Conservation (phyloP, 2,329 filamentous ascomycete species). For the Aureobasidium leucospermi region DNA sequence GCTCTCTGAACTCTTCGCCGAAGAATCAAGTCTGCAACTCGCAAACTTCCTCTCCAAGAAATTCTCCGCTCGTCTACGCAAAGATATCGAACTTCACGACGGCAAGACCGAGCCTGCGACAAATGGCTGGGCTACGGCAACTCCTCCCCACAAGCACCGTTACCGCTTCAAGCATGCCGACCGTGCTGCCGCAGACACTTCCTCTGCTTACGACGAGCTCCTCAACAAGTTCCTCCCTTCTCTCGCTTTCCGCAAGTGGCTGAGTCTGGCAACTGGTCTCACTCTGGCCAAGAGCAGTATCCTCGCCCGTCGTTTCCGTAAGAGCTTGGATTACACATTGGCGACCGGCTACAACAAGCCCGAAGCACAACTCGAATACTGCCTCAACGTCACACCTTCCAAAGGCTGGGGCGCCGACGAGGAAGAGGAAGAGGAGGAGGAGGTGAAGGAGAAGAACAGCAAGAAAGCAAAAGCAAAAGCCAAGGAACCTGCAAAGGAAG, state of each 20-base stretch:
- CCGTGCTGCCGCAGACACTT: conserved; percentile 1
- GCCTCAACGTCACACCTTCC: conserved; percentile 78
- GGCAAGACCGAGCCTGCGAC: conserved; percentile 2
- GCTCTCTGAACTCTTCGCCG: conserved; percentile 69
- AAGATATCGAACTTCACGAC: conserved; percentile 50
- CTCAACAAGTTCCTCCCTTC: conserved; percentile 78
- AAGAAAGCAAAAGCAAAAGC: conserved; percentile 25
- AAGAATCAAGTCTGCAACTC: conserved; percentile 77
- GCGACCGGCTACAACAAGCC: conserved; percentile 72
- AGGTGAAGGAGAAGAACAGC: conserved; percentile 13
- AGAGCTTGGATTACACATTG: conserved; percentile 83
- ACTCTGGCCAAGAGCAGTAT: conserved; percentile 66
- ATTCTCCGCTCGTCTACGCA: conserved; percentile 64
- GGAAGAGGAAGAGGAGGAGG: conserved; percentile 24
- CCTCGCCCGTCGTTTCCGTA: conserved; percentile 79
- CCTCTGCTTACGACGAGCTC: conserved; percentile 63
- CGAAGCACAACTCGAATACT: conserved; percentile 76
- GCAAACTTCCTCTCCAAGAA: conserved; percentile 70
- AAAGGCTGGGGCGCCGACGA: conserved; percentile 71
- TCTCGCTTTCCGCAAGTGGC: conserved; percentile 79
- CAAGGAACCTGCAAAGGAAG: conserved; percentile 22
- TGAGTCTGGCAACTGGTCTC: conserved; percentile 73
- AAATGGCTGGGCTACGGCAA: conserved; percentile 45
- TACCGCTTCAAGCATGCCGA: conserved; percentile 68
- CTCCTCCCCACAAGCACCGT: conserved; percentile 90